These are phyloP conservation scores for Neonectria coccinea DNA, from an alignment of 2,329 filamentous ascomycete genomes.

Conservation along the genomic window DNA sequence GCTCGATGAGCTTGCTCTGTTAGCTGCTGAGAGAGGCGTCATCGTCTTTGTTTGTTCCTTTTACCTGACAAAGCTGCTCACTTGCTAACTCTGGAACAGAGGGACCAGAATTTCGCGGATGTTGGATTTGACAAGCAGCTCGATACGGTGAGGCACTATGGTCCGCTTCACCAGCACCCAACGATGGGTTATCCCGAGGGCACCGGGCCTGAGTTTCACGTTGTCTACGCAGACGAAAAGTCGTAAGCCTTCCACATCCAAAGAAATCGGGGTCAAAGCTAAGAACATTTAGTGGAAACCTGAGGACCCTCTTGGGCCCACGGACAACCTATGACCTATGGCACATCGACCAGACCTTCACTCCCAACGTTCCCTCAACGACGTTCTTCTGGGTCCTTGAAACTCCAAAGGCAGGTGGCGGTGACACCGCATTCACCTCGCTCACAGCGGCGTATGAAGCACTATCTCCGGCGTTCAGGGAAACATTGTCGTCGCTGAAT, in stretches of 20 bases:
- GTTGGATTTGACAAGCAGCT: slow-evolving; percentile 47
- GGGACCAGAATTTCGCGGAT: slow-evolving; percentile 50
- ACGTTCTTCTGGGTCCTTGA: slow-evolving; percentile 52
- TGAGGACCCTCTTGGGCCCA: slow-evolving; percentile 45
- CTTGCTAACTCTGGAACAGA: slow-evolving; percentile 27
- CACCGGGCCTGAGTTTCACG: slow-evolving; percentile 49
- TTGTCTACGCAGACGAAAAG: slow-evolving; percentile 49
- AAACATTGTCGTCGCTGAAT: slow-evolving; percentile 21
- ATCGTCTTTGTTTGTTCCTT: slow-evolving; percentile 46
- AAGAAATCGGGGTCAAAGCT: background rate
- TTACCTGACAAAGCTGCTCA: background rate
- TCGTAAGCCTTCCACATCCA: slow-evolving; percentile 32
- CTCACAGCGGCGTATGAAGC: slow-evolving; percentile 47
- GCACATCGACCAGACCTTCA: slow-evolving; percentile 52
- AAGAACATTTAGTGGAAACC: slow-evolving; percentile 37
- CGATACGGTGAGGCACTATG: slow-evolving; percentile 48
- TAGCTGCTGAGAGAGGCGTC: slow-evolving; percentile 49
- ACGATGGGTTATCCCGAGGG: slow-evolving; percentile 49
- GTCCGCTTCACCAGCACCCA: slow-evolving; percentile 48
- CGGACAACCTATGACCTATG: slow-evolving; percentile 47
- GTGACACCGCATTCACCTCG: slow-evolving; percentile 48
- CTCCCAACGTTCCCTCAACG: slow-evolving; percentile 47
- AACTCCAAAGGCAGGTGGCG: slow-evolving; percentile 41
- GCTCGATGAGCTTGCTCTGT: slow-evolving; percentile 47
- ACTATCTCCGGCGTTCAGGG: slow-evolving; percentile 44